Base-by-base conservation (phyloP, 2,329 filamentous ascomycete species). In the Xylariaceae sp. region DNA sequence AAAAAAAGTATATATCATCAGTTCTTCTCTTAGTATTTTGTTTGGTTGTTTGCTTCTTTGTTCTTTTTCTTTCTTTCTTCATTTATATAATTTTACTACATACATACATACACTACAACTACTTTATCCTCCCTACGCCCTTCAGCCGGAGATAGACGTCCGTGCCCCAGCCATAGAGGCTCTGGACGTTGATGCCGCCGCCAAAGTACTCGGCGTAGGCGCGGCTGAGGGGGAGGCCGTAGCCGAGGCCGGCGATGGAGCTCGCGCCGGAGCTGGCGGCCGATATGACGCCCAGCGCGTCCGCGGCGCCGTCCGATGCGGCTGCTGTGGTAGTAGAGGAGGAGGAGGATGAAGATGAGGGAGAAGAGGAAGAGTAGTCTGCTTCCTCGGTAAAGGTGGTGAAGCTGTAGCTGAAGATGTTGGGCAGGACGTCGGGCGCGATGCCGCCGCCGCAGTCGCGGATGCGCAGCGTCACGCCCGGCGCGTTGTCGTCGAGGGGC, bases 191-290 rank as follows among this genome's bases (percentile, higher is more conserved):
- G 42, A 98, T 92, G 3, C 89, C 89, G 1, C 92, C 92, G 2
- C 92, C 92, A 69, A 98, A 98, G 56, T 97, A 98, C 67, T 98
- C 90, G 1, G 92, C 92, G 58, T 98, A 98, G 0, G 92, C 90
- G 46, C 92, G 75, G 37, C 88, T 88, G 15, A 98, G 65, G 1
- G 92, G 92, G 47, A 98, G 60, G 0, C 92, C 92, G 59, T 98
- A 98, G 1, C 92, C 92, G 34, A 98, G 64, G 0, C 92, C 92
- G 0, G 92, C 92, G 43, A 98, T 94, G 31, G 85, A 90, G 58
- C 84, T 89, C 1, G 78, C 75, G 36, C 86, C 85, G 0, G 76
- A 79, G 38, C 80, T 83, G 19, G 80, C 78, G 2, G 76, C 76
- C 1, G 85, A 83, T 34, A 96, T 83, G 4, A 83, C 80, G 53